A percentile compares a stretch with the other conserved stretches of the same genome.
These are phyloP conservation scores for Tulasnella sp. DNA, from an alignment of 768 basidiomycete species.

Conservation along the genomic window DNA sequence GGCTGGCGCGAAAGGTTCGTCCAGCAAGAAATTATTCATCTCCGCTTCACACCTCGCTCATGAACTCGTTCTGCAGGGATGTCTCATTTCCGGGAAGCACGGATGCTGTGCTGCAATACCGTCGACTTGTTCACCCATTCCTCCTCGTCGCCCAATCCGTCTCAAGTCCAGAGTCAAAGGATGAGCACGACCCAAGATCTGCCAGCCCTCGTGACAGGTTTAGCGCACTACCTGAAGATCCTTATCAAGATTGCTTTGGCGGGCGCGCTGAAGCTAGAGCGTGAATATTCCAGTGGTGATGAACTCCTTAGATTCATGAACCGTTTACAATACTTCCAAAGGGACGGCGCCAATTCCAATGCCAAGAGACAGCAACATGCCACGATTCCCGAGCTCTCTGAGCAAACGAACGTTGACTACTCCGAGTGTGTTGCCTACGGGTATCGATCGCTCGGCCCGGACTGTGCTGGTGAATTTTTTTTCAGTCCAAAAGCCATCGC, in stretches of 20 bases:
- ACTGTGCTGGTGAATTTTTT: constrained; percentile 84
- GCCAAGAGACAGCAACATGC: constrained; percentile 58
- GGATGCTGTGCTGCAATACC: constrained; percentile 97
- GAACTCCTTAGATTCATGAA: constrained; percentile 89
- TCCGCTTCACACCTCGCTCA: constrained; percentile 20
- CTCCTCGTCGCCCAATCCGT: constrained; percentile 55
- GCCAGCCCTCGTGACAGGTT: constrained; percentile 91
- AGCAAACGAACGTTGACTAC: constrained; percentile 54
- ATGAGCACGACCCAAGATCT: constrained; percentile 98
- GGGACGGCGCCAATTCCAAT: constrained; percentile 75
- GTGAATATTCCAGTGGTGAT: constrained; percentile 76
- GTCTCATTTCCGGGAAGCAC: constrained; percentile 96
- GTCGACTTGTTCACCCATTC: constrained; percentile 94
- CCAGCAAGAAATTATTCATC: not conserved
- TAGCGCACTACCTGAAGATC: constrained; percentile 99
- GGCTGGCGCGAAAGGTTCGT: constrained; percentile 77
- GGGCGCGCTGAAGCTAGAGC: constrained; percentile 89
- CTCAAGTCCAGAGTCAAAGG: constrained; percentile 44
- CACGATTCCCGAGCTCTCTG: constrained; percentile 34
- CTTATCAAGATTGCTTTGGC: constrained; percentile 97
- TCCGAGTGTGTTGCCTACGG: constrained; percentile 89
- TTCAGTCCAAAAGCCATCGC: constrained; percentile 48
- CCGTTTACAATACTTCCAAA: constrained; percentile 85
- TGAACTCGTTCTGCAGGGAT: constrained; percentile 57
- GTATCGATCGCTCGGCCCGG: constrained; percentile 88